Base-by-base conservation (phyloP, 2,329 filamentous ascomycete genomes). In the Beauveria australis region DNA sequence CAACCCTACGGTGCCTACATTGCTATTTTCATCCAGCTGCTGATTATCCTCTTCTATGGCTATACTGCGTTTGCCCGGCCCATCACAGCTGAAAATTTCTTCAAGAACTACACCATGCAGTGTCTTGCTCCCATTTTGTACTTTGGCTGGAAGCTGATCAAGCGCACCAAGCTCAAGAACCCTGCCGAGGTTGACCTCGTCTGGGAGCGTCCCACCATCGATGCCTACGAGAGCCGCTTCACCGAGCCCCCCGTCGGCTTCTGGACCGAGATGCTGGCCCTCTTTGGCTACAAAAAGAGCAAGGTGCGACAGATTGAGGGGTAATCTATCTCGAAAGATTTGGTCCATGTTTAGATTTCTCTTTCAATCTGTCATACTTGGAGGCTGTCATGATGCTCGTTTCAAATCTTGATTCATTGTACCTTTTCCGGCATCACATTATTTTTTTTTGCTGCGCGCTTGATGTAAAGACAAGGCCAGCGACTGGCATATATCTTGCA, bases 141-240 rank as follows among this genome's bases (percentile, higher is more conserved):
- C 68, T 57, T 79, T 22, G 76, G 76, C 66, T 90, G 85, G 84
- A 90, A 89, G 73, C 8, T 89, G 1, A 22, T 84, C 69, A 83
- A 85, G 74, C 76, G 75, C 61, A 89, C 86, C 1, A 78, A 77
- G 62, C 74, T 81, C 56, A 74, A 85, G 19, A 72, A 73, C 2
- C 74, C 85, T 0, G 68, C 75, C 5, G 80, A 88, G 67, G 78
- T 79, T 3, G 84, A 88, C 66, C 75, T 87, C 18, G 73, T 84
- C 47, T 83, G 83, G 83, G 78, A 87, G 66, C 75, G 79, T n/a
- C 83, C 82, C 24, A 66, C 76, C 24, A 81, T 87, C 60, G 84
- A 87, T 62, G 77, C 76, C 0, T 85, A 86, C 63, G 82, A 85
- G 68, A 75, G 72, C 9, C 75, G 74, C 19, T 81, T 87, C 64